phyloP scores from a whole-genome alignment of 108 stramenopile genomes.

The Conticribra weissflogii region DNA sequence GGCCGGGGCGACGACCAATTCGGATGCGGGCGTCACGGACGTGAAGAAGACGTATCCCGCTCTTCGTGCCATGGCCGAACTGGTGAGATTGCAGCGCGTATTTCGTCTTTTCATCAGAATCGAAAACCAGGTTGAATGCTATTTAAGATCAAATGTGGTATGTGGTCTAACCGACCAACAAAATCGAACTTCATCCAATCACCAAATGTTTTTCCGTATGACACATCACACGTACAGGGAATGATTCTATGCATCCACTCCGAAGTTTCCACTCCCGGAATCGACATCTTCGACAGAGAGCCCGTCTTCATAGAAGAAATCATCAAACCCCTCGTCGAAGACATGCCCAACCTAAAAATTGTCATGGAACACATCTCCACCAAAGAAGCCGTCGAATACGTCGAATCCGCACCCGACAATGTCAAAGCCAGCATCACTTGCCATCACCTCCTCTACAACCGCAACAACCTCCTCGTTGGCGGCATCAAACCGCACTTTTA shows the following conservation, averaged over 20 bases:
- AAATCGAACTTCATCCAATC: no score
- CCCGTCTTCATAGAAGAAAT: conserved; percentile 92
- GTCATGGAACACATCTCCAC: conserved; percentile 98
- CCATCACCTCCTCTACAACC: conserved; percentile 98
- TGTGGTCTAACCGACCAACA: no score
- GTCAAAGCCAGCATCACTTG: conserved; percentile 96
- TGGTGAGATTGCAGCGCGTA: no score
- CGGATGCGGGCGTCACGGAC: conserved; percentile 94
- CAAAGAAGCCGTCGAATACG: conserved; percentile 92
- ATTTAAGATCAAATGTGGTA: no score
- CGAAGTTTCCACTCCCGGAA: conserved; percentile 89
- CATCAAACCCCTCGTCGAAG: conserved; percentile 85
- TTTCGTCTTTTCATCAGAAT: no score
- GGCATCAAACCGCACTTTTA: conserved; percentile 98
- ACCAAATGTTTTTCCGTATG: no score
- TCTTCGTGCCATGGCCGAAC: conserved; percentile 87
- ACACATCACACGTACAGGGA: no score
- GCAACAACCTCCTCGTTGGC: conserved; percentile 91
- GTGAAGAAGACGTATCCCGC: conserved; percentile 85
- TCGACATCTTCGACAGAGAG: conserved; percentile 99
- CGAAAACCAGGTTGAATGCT: no score
- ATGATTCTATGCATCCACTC: conserved; percentile 98
- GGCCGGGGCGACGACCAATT: conserved; percentile 99
- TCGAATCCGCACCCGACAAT: conserved; percentile 74
- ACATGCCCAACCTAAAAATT: conserved; percentile 91